These are phyloP conservation scores for Castanea sativa DNA, from an alignment of 306 rosid genomes.

Conservation along the genomic window DNA sequence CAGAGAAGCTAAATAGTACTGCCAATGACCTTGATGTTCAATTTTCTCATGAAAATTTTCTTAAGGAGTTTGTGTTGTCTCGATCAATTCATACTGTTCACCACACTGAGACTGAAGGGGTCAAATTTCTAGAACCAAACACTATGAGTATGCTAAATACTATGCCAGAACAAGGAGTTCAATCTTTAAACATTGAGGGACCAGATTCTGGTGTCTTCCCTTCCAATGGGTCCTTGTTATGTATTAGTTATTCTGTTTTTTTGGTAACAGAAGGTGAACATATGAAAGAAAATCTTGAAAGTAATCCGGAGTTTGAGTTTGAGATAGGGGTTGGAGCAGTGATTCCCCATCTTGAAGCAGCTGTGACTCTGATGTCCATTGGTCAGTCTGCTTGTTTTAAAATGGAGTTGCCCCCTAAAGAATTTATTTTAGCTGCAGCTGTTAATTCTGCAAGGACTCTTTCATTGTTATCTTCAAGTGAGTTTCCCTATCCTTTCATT, in stretches of 20 bases:
- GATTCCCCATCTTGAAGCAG: slow-evolving; percentile 57
- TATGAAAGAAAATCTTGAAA: slow-evolving; percentile 60
- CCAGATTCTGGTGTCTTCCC: slow-evolving; percentile 77
- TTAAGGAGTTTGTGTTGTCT: slow-evolving; percentile 42
- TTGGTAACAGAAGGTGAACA: slow-evolving; percentile 50
- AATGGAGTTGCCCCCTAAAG: slow-evolving; percentile 43
- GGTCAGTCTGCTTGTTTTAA: slow-evolving; percentile 74
- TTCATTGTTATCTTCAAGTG: slow-evolving; percentile 66
- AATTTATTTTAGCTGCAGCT: slow-evolving; percentile 73
- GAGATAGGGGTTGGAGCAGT: slow-evolving; percentile 79
- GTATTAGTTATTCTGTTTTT: slow-evolving; percentile 60
- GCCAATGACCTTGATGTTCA: slow-evolving; percentile 42
- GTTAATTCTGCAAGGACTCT: slow-evolving; percentile 45
- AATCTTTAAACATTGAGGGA: slow-evolving; percentile 53
- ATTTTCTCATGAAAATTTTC: slow-evolving; percentile 37
- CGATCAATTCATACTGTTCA: slow-evolving; percentile 35
- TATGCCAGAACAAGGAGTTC: slow-evolving; percentile 20
- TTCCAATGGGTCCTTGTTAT: slow-evolving; percentile 65
- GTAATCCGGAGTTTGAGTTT: slow-evolving; percentile 75
- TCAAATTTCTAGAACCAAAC: slow-evolving; percentile 25
- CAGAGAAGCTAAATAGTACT: slow-evolving; percentile 46
- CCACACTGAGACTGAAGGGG: slow-evolving; percentile 34
- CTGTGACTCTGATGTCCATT: slow-evolving; percentile 69
- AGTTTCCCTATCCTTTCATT: slow-evolving; percentile 47
- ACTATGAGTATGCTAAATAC: slow-evolving; percentile 26